These are phyloP conservation scores for Piromyces finnis DNA, from an alignment of 192 early-diverging fungal genomes.

Conservation along the genomic window DNA sequence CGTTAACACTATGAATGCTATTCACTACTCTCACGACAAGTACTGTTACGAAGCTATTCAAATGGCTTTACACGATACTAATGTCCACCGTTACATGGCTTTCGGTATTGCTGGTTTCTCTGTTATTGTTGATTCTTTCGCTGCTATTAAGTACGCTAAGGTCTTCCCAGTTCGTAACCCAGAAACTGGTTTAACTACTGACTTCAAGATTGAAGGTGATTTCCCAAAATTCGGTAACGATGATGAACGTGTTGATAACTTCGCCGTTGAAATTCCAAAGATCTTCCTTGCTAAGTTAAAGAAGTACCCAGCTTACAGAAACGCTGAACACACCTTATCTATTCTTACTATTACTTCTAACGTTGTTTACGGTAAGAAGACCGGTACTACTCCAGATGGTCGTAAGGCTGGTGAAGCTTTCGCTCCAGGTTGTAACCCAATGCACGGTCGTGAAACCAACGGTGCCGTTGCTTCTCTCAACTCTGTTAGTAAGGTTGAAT, in stretches of 20 bases:
- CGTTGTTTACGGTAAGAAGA: slow-evolving; percentile 8
- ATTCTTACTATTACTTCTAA: slow-evolving; percentile 6
- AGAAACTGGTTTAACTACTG: slow-evolving; percentile 8
- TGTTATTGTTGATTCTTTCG: slow-evolving; percentile 6
- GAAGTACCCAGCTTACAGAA: slow-evolving; percentile 6
- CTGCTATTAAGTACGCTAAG: slow-evolving; percentile 7
- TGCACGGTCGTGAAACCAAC: slow-evolving; percentile 6
- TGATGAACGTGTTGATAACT: slow-evolving; percentile 3
- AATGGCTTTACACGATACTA: slow-evolving; percentile 10
- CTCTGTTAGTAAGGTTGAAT: slow-evolving; percentile 9
- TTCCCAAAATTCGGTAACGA: background rate
- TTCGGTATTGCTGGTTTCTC: slow-evolving; percentile 9
- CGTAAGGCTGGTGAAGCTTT: slow-evolving; percentile 5
- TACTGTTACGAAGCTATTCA: slow-evolving; percentile 9
- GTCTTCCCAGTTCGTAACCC: slow-evolving; percentile 7
- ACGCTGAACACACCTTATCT: slow-evolving; percentile 6
- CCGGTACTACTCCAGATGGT: slow-evolving; percentile 7
- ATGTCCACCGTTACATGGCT: slow-evolving; percentile 7
- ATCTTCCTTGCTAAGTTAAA: slow-evolving; percentile 3
- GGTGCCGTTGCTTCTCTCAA: slow-evolving; percentile 5
- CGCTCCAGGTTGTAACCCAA: slow-evolving; percentile 6
- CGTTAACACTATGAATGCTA: slow-evolving; percentile 11
- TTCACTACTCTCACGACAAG: slow-evolving; percentile 7
- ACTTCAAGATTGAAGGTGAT: slow-evolving; percentile 6
- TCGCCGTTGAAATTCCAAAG: slow-evolving; percentile 6